Conservation (phyloP, 192 early-diverging fungal genomes). For the Coemansia sp. region DNA sequence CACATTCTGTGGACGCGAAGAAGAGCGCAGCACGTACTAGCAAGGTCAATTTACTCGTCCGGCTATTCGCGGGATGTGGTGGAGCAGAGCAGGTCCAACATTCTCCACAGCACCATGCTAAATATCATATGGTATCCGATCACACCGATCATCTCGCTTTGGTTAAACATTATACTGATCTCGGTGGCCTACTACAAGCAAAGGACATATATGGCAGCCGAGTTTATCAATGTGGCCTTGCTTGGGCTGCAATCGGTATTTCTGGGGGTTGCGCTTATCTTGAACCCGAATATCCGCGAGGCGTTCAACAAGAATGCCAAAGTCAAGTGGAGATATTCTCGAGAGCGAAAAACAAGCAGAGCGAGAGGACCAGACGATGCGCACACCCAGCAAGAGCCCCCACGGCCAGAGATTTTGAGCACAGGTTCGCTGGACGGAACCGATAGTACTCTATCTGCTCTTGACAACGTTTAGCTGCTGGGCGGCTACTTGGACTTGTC, state of each 20-base stretch:
- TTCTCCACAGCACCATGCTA: slow-evolving; percentile 26
- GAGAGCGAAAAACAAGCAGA: background rate
- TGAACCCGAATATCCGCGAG: slow-evolving; percentile 27
- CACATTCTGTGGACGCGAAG: slow-evolving; percentile 24
- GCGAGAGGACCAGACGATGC: background rate
- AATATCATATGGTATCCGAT: slow-evolving; percentile 42
- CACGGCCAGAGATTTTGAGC: too few relatives aligned
- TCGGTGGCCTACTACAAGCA: slow-evolving; percentile 25
- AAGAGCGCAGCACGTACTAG: slow-evolving; percentile 1
- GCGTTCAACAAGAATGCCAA: slow-evolving; percentile 5
- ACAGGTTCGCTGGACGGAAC: background rate
- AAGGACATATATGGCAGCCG: slow-evolving; percentile 13
- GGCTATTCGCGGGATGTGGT: background rate
- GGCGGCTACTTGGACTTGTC: too few relatives aligned
- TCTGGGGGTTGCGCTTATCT: slow-evolving; percentile 28
- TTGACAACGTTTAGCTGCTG: background rate
- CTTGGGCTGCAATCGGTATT: slow-evolving; percentile 35
- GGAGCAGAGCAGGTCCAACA: background rate
- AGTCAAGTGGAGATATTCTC: background rate
- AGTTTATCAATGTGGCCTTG: slow-evolving; percentile 23
- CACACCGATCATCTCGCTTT: slow-evolving; percentile 33
- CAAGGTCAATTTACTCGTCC: background rate
- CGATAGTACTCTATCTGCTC: background rate
- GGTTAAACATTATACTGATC: slow-evolving; percentile 29
- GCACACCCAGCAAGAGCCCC: background rate